These are phyloP conservation scores for Hypoxylon sp. DNA, from an alignment of 2,329 filamentous ascomycete species.

Conservation along the genomic window DNA sequence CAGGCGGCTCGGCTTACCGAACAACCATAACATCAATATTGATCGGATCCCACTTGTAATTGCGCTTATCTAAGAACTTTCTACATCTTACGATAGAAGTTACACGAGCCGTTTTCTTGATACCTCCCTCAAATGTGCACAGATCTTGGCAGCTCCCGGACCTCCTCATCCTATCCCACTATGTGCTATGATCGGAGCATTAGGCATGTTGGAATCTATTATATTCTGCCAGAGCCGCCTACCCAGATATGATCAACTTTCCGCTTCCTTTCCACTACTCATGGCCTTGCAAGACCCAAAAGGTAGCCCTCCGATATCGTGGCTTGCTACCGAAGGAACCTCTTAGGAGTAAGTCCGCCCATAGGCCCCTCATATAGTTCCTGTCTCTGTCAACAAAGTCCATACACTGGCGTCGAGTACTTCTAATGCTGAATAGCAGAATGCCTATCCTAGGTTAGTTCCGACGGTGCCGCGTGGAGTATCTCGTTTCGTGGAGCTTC, in stretches of 20 bases:
- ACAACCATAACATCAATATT: not conserved
- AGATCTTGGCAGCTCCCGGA: slow-evolving; percentile 17
- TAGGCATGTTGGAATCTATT: not conserved
- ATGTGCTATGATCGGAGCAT: not conserved
- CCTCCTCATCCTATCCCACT: slow-evolving; percentile 6
- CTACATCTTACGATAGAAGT: not conserved
- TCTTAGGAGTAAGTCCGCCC: not conserved
- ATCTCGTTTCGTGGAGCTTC: too few species aligned
- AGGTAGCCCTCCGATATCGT: not conserved
- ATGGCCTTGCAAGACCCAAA: not conserved
- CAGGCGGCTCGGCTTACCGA: not conserved
- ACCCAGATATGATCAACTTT: not conserved
- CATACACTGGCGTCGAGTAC: not conserved
- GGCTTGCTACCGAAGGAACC: not conserved
- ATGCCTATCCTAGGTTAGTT: too few species aligned
- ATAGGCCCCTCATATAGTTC: not conserved
- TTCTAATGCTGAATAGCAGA: not conserved
- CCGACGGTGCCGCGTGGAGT: too few species aligned
- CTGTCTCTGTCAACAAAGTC: not conserved
- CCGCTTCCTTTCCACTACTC: not conserved
- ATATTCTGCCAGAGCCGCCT: not conserved
- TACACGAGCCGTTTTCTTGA: not conserved
- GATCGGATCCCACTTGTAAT: slow-evolving; percentile 5
- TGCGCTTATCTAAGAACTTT: not conserved
- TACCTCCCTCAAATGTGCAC: slow-evolving; percentile 4